Evolutionary conservation across 1,284 basidiomycete species (phyloP), one percentile per base, ranked within the genome.

Genomic region (Apiotrichum akiyoshidainum): DNA sequence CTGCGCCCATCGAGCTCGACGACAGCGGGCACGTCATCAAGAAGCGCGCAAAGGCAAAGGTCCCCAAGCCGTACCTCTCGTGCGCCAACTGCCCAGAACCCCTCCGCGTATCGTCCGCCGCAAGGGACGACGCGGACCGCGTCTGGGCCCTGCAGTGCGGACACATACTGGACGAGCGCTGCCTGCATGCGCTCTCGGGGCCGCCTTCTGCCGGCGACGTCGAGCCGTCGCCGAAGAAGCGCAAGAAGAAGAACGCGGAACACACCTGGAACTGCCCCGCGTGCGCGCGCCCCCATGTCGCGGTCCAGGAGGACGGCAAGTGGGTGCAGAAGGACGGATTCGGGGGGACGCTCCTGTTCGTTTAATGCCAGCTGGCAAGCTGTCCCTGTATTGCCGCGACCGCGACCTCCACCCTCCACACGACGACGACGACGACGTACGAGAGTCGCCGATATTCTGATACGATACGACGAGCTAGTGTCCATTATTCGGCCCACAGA

Each of bases 81-180:
- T 79, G 77, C 58, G 63, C 68, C 1, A 58, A 58, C n/a, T 79
- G 77, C 46, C 49, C 63, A 16, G 64, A 65, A 1, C 68, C 71
- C 4, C 64, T 79, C 17, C 64, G 70, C 40, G 50, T 74, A 0
- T 72, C 71, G 2, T 55, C 68, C 37, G 72, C 67, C 0, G 68
- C 72, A 37, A 60, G 64, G 17, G 60, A 64, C 7, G 57, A 65
- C 2, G 67, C 63, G 8, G 76, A 77, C 57, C 54, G 69, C 31
- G 67, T 78, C 8, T 77, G 70, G 68, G 68, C 68, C 0, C 63
- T 79, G 11, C 66, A 71, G 41, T 79, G 78, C 48, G 78, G 78
- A 1, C 77, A 79, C 57, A 46, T 78, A 21, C 55, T 79, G 22
- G 75, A 79, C 63, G 69, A 76, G 57, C 65, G 59, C 48, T 79